These are phyloP conservation scores for Lecanosticta acicola DNA, from an alignment of 2,329 filamentous ascomycete species.

Conservation along the genomic window DNA sequence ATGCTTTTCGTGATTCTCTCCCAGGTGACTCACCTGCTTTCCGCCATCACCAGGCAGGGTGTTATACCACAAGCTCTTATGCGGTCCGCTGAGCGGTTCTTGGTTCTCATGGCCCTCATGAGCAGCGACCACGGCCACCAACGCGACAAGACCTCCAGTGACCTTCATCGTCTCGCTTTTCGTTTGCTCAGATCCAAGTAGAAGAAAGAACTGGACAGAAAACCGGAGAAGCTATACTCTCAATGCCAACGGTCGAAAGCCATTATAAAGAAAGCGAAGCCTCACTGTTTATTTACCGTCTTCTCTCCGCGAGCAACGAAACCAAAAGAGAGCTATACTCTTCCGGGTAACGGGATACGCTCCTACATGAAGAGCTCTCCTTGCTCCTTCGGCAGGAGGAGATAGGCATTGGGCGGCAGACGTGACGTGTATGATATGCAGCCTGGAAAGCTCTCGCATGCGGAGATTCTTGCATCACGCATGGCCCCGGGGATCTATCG, in stretches of 20 bases:
- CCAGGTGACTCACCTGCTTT: conserved; percentile 56
- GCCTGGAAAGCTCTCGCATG: conserved; percentile 1
- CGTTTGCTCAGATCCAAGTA: too few species aligned
- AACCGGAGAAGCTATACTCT: neutral
- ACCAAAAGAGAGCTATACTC: neutral
- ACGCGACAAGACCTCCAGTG: conserved; percentile 19
- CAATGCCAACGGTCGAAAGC: too few species aligned
- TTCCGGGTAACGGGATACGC: neutral
- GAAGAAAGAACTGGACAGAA: neutral
- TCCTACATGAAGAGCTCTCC: conserved; percentile 6
- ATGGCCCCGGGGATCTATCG: too few species aligned
- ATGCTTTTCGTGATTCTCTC: neutral
- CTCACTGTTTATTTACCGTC: too few species aligned
- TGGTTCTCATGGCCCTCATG: conserved; percentile 50
- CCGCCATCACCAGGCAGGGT: conserved; percentile 75
- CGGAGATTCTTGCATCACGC: too few species aligned
- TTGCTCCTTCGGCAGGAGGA: conserved; percentile 12
- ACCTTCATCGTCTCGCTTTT: conserved; percentile 19
- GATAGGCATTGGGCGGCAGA: conserved; percentile 18
- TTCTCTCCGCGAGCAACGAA: too few species aligned
- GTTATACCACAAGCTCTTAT: conserved; percentile 75
- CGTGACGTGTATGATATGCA: conserved; percentile 14
- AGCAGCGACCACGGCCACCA: conserved; percentile 50
- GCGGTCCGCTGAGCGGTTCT: conserved; percentile 62
- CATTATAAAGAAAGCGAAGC: too few species aligned